These are phyloP conservation scores for Diaporthe sp. DNA, from an alignment of 2,329 filamentous ascomycete genomes.

Conservation along the genomic window DNA sequence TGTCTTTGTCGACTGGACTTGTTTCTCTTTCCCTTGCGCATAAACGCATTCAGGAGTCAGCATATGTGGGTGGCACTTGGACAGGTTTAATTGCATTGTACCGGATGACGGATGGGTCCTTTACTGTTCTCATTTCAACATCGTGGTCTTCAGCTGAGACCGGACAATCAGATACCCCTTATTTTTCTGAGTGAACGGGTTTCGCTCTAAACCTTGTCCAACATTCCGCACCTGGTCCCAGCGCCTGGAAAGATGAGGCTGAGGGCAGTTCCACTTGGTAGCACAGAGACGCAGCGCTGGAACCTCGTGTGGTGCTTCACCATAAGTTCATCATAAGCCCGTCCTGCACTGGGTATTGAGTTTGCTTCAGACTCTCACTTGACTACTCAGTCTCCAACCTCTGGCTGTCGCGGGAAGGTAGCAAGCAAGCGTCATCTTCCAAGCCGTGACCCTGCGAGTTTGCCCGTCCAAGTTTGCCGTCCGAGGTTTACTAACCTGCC, in stretches of 20 bases:
- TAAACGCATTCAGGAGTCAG: constrained; percentile 1
- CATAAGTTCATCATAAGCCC: neutral
- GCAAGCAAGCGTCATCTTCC: neutral
- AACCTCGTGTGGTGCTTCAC: neutral
- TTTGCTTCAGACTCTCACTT: neutral
- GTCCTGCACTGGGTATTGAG: neutral
- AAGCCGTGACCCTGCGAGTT: neutral
- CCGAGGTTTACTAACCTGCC: constrained; percentile 5
- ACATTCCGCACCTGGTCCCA: neutral
- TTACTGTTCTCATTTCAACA: neutral
- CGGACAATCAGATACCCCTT: constrained; percentile 31
- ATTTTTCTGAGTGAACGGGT: neutral
- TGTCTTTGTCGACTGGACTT: neutral
- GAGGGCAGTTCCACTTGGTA: constrained; percentile 23
- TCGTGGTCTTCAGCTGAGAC: neutral
- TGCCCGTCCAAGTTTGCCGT: constrained; percentile 32
- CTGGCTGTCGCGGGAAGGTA: neutral
- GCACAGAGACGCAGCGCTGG: constrained; percentile 28
- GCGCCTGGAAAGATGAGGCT: constrained; percentile 27
- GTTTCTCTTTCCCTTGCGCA: neutral
- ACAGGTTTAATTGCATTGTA: constrained; percentile 7
- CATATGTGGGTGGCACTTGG: constrained; percentile 2
- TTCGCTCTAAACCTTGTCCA: constrained; percentile 20
- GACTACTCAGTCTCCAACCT: neutral
- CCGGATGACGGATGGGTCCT: neutral